A percentile compares a stretch with the other conserved stretches of the same genome.
These are phyloP conservation scores for Syzygium syzygioides DNA, from an alignment of 441 rosid species.

Conservation along the genomic window DNA sequence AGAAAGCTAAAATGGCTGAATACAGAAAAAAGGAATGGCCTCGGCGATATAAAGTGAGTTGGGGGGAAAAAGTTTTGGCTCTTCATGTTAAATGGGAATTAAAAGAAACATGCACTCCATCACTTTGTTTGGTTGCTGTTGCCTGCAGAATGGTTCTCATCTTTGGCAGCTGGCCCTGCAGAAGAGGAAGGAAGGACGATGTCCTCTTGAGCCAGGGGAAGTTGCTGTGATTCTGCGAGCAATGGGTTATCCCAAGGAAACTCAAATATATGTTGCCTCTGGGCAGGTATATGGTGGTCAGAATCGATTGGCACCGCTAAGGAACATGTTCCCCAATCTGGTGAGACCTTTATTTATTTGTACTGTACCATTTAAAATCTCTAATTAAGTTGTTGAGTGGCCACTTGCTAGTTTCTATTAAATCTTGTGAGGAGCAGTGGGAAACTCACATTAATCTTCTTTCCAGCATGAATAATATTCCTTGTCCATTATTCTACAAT, in stretches of 20 bases:
- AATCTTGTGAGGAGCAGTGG: not conserved
- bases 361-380: not conserved
- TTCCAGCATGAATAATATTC: not conserved
- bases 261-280: constrained; percentile 98
- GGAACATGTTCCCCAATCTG: constrained; percentile 97
- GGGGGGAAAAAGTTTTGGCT: not conserved
- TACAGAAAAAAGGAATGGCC: constrained; percentile 98
- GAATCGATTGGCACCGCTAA: constrained; percentile 95
- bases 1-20: constrained; percentile 90
- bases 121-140: not conserved
- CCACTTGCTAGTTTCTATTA: not conserved
- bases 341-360: constrained; percentile 26
- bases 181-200: constrained; percentile 96
- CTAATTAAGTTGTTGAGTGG: not conserved
- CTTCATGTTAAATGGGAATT: not conserved
- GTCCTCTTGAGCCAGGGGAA: constrained; percentile 99
- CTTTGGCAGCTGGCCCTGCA: constrained; percentile 90
- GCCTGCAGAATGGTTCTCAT: constrained; percentile 89
- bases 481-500: not conserved
- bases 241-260: constrained; percentile 97
- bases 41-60: constrained; percentile 80
- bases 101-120: not conserved
- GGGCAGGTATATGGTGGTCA: constrained; percentile 99
- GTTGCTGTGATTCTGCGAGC: constrained; percentile 96
- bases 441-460: not conserved